Conservation (phyloP, 1,139 yeast genomes). For the Kluyveromyces marxianus region DNA sequence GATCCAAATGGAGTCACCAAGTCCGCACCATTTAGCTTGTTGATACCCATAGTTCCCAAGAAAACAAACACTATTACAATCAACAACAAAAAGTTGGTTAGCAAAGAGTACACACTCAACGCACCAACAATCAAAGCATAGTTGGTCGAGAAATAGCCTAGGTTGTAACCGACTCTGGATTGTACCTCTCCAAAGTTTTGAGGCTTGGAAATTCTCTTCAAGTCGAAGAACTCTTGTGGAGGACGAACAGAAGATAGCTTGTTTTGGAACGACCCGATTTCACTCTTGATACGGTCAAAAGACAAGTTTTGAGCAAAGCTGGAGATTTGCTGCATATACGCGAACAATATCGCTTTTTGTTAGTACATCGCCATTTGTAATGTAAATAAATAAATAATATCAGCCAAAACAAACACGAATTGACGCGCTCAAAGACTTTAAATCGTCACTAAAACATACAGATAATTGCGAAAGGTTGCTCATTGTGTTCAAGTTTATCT, state of each 20-base stretch:
- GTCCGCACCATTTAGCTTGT: constrained; percentile 72
- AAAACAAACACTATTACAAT: constrained; percentile 67
- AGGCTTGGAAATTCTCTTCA: constrained; percentile 85
- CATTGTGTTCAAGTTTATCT: constrained; percentile 1
- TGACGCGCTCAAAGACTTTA: too few species aligned
- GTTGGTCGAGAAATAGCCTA: constrained; percentile 83
- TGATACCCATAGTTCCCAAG: constrained; percentile 74
- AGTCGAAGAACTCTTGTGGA: constrained; percentile 88
- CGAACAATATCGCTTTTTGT: background rate
- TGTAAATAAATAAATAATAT: background rate
- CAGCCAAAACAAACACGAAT: too few species aligned
- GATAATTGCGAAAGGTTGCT: constrained; percentile 7
- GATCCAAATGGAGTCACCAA: constrained; percentile 61
- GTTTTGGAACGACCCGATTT: constrained; percentile 40
- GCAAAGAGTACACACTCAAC: constrained; percentile 60
- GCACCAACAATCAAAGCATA: constrained; percentile 69
- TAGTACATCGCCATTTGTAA: background rate
- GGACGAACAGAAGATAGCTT: constrained; percentile 72
- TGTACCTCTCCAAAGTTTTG: constrained; percentile 84
- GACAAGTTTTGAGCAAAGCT: constrained; percentile 26
- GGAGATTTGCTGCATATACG: constrained; percentile 19
- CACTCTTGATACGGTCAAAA: constrained; percentile 26
- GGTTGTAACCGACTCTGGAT: constrained; percentile 76
- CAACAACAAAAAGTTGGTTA: constrained; percentile 76
- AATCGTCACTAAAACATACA: constrained; percentile 1